These are phyloP conservation scores for Plantago elongata DNA, from an alignment of 257 asterid genomes.

Conservation along the genomic window DNA sequence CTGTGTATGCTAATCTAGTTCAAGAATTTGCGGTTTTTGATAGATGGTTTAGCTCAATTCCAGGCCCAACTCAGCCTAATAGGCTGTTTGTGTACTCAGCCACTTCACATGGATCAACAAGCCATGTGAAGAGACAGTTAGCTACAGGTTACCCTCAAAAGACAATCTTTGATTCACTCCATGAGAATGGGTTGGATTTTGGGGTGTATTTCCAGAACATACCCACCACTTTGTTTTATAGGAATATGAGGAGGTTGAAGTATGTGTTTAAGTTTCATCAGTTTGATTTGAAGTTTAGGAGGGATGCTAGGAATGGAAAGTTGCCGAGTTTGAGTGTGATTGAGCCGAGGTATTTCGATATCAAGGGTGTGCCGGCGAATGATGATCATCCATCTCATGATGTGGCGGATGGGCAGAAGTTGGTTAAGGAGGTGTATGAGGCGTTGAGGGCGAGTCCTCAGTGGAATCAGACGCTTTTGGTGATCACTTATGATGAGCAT, in stretches of 20 bases:
- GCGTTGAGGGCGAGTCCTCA: constrained; percentile 62
- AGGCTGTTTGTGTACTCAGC: constrained; percentile 72
- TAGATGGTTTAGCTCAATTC: constrained; percentile 70
- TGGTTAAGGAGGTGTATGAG: constrained; percentile 80
- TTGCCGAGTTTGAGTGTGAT: constrained; percentile 60
- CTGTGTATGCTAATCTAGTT: constrained; percentile 43
- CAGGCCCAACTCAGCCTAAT: constrained; percentile 90
- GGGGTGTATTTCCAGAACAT: constrained; percentile 65
- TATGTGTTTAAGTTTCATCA: constrained; percentile 55
- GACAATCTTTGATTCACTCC: constrained; percentile 65
- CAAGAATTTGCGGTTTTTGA: constrained; percentile 61
- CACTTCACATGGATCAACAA: constrained; percentile 75
- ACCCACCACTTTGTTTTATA: constrained; percentile 59
- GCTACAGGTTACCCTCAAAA: constrained; percentile 63
- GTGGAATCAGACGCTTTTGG: constrained; percentile 66
- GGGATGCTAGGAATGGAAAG: constrained; percentile 59
- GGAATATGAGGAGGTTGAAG: constrained; percentile 68
- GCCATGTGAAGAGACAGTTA: constrained; percentile 49
- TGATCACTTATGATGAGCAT: constrained; percentile 74
- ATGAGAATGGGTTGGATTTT: constrained; percentile 47
- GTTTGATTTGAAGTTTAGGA: constrained; percentile 56
- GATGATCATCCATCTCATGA: constrained; percentile 91
- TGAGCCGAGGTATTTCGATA: constrained; percentile 76
- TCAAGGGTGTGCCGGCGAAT: constrained; percentile 54
- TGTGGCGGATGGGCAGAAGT: constrained; percentile 66